Conservation (phyloP, 2,329 filamentous ascomycete genomes). For the Hawksworthiomyces lignivorus region DNA sequence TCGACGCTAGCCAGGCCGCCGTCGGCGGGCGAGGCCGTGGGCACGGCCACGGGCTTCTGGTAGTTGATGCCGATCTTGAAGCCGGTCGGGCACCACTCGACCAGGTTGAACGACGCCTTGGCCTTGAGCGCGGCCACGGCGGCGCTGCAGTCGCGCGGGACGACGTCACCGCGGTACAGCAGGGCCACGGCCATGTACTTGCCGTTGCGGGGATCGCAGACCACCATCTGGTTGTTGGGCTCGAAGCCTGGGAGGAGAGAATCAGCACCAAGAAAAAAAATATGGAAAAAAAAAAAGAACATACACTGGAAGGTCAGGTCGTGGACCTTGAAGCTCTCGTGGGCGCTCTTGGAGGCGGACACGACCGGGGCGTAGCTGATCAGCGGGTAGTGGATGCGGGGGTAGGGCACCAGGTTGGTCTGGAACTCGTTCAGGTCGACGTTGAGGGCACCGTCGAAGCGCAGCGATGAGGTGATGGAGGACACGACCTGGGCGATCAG, state of each 20-base stretch:
- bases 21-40: slow-evolving; percentile 41
- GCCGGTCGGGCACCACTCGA: slow-evolving; percentile 68
- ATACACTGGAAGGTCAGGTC: slow-evolving; percentile 69
- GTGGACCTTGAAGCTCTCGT: slow-evolving; percentile 81
- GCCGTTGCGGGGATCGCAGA: slow-evolving; percentile 65
- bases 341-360: slow-evolving; percentile 66
- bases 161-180: slow-evolving; percentile 64
- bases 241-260: slow-evolving; percentile 50
- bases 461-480: slow-evolving; percentile 65
- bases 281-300: slow-evolving; percentile 19
- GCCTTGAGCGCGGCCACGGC: slow-evolving; percentile 62
- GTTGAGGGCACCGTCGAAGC: slow-evolving; percentile 65
- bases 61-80: slow-evolving; percentile 74
- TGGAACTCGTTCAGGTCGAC: slow-evolving; percentile 73
- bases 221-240: slow-evolving; percentile 73
- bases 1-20: slow-evolving; percentile 55
- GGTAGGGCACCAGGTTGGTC: slow-evolving; percentile 67
- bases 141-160: slow-evolving; percentile 61
- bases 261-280: neutral
- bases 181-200: slow-evolving; percentile 72
- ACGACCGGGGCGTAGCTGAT: slow-evolving; percentile 67
- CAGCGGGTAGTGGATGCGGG: slow-evolving; percentile 66
- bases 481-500: slow-evolving; percentile 67
- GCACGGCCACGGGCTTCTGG: slow-evolving; percentile 57
- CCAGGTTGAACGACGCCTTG: slow-evolving; percentile 64